phyloP scores from a whole-genome alignment of 2,329 filamentous ascomycete genomes.

The Fusarium bactridioides region DNA sequence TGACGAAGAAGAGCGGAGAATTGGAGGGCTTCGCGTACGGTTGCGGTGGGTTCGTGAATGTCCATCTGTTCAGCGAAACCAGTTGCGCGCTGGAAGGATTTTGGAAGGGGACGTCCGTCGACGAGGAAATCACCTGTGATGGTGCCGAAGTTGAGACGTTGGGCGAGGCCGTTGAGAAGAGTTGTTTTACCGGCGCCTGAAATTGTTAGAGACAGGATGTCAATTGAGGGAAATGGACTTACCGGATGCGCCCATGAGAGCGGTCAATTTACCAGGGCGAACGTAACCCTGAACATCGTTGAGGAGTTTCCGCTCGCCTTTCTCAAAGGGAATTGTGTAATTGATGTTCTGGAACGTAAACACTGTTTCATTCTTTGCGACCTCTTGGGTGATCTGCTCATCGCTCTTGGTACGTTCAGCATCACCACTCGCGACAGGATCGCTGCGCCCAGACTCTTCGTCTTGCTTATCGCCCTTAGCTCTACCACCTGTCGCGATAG shows the following conservation, averaged over 20 bases:
- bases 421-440: conserved; percentile 40
- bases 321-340: conserved; percentile 63
- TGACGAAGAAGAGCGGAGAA: conserved; percentile 73
- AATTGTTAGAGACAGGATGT: rapidly evolving
- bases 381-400: conserved; percentile 46
- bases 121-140: conserved; percentile 82
- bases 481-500: conserved; percentile 60
- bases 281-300: conserved; percentile 86
- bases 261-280: conserved; percentile 80
- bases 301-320: conserved; percentile 72
- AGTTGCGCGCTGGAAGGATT: conserved; percentile 81
- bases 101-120: conserved; percentile 74
- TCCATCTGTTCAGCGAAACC: conserved; percentile 74
- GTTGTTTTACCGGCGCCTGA: conserved; percentile 73
- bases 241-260: conserved; percentile 72
- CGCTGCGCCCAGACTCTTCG: conserved; percentile 53
- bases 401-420: conserved; percentile 40
- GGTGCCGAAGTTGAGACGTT: conserved; percentile 78
- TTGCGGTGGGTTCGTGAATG: conserved; percentile 71
- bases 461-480: conserved; percentile 54
- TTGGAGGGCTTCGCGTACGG: conserved; percentile 70
- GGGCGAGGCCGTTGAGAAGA: conserved; percentile 75
- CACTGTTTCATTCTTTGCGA: conserved; percentile 68
- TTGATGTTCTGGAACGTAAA: conserved; percentile 63
- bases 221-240: conserved; percentile 7